Evolutionary conservation across 805 yeast genomes (phyloP).

Genomic region (Saturnispora serradocipensis): DNA sequence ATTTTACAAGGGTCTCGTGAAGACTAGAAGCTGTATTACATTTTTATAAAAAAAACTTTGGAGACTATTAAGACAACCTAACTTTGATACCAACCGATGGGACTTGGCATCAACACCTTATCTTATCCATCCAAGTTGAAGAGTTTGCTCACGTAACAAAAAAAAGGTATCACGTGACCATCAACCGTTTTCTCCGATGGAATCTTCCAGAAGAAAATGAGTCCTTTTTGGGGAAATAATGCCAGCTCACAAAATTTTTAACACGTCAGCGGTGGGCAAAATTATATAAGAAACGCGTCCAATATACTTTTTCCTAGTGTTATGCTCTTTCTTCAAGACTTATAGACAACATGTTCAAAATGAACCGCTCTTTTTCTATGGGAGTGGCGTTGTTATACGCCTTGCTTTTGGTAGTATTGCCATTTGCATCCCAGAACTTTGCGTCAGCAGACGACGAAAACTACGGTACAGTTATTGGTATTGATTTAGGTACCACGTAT

Average conservation of each 20-base stretch:
- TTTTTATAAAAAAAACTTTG: too few relatives aligned
- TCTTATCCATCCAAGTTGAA: too few relatives aligned
- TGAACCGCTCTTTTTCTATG: constrained; percentile 22
- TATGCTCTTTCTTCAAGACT: background rate
- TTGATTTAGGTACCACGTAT: constrained; percentile 95
- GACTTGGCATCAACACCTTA: too few relatives aligned
- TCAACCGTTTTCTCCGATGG: background rate
- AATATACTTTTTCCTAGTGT: background rate
- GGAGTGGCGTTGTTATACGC: constrained; percentile 23
- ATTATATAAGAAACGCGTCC: constrained; percentile 4
- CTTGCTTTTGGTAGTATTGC: constrained; percentile 21
- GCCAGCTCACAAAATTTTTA: background rate
- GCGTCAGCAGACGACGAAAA: constrained; percentile 24
- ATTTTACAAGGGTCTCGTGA: too few relatives aligned
- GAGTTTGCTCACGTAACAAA: background rate
- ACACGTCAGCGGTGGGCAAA: background rate
- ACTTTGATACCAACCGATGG: too few relatives aligned
- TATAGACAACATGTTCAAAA: constrained; percentile 16
- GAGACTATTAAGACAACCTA: too few relatives aligned
- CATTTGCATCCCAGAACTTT: constrained; percentile 20
- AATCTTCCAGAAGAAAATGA: background rate
- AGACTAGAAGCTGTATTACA: too few relatives aligned
- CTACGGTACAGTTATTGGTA: constrained; percentile 59
- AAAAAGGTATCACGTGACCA: background rate
- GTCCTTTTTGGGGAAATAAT: background rate